These are phyloP conservation scores for Vigna angularis DNA, from an alignment of 306 rosid species.

Conservation along the genomic window DNA sequence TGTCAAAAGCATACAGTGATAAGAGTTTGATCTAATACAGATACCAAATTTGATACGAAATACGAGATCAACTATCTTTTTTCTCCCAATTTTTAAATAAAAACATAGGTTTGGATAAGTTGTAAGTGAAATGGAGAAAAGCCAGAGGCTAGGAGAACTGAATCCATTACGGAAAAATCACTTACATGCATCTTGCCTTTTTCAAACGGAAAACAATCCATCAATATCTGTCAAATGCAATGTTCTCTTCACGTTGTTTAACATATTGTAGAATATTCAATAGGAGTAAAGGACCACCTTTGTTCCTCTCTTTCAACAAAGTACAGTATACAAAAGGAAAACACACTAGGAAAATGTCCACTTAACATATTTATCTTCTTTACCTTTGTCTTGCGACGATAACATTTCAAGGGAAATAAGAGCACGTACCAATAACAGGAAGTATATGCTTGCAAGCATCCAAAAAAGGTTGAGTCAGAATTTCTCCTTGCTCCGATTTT, in stretches of 20 bases:
- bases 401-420: slow-evolving; percentile 35
- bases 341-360: slow-evolving; percentile 4
- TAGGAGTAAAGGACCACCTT: background rate
- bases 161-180: background rate
- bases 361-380: slow-evolving; percentile 6
- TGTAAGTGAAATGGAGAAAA: slow-evolving; percentile 19
- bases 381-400: slow-evolving; percentile 2
- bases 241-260: slow-evolving; percentile 9
- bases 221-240: slow-evolving; percentile 23
- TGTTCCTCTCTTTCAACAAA: slow-evolving; percentile 21
- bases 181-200: background rate
- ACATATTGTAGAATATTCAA: slow-evolving; percentile 20
- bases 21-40: background rate
- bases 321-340: background rate
- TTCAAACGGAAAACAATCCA: slow-evolving; percentile 16
- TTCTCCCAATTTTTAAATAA: background rate
- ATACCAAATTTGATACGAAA: background rate
- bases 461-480: slow-evolving; percentile 82
- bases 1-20: slow-evolving; percentile 18
- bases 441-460: slow-evolving; percentile 89
- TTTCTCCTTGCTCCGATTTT: slow-evolving; percentile 79
- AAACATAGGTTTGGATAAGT: background rate
- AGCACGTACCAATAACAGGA: slow-evolving; percentile 81
- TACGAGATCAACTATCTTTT: background rate
- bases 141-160: background rate